Evolutionary conservation across 2,329 filamentous ascomycete genomes (phyloP).

Genomic region (Cordyceps farinosa): DNA sequence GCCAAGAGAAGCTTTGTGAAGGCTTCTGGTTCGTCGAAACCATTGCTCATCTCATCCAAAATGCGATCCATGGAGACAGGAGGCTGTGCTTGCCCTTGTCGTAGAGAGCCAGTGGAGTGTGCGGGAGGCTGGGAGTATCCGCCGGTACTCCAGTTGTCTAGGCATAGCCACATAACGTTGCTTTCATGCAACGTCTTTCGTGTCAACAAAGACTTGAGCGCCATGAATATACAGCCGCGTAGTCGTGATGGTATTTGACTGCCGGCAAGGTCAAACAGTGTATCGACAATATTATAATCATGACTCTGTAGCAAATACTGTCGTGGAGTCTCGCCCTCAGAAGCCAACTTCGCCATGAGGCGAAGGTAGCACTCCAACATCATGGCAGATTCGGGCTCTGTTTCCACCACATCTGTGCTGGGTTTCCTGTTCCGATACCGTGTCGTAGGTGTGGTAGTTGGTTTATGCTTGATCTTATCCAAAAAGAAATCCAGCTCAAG

Average conservation of each 20-base stretch:
- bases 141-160: constrained; percentile 78
- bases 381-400: constrained; percentile 87
- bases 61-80: constrained; percentile 57
- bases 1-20: constrained; percentile 75
- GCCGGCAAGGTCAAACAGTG: constrained; percentile 75
- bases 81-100: constrained; percentile 33
- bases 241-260: constrained; percentile 73
- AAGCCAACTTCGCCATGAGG: constrained; percentile 76
- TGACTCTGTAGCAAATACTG: constrained; percentile 67
- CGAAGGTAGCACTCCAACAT: constrained; percentile 95
- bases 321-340: constrained; percentile 68
- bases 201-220: constrained; percentile 70
- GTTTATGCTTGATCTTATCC: constrained; percentile 70
- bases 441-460: constrained; percentile 40
- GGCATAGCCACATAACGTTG: constrained; percentile 70
- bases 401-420: constrained; percentile 65
- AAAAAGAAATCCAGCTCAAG: constrained; percentile 84
- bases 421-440: constrained; percentile 57
- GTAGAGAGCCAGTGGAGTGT: constrained; percentile 32
- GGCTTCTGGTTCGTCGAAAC: constrained; percentile 81
- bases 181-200: constrained; percentile 67
- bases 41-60: constrained; percentile 69
- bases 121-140: constrained; percentile 37
- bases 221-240: constrained; percentile 78
- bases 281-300: constrained; percentile 65